Percentiles rank a stretch among this genome's conserved stretches.
These are phyloP conservation scores for Mychonastes homosphaera DNA, from an alignment of 139 green algal species.

Conservation along the genomic window DNA sequence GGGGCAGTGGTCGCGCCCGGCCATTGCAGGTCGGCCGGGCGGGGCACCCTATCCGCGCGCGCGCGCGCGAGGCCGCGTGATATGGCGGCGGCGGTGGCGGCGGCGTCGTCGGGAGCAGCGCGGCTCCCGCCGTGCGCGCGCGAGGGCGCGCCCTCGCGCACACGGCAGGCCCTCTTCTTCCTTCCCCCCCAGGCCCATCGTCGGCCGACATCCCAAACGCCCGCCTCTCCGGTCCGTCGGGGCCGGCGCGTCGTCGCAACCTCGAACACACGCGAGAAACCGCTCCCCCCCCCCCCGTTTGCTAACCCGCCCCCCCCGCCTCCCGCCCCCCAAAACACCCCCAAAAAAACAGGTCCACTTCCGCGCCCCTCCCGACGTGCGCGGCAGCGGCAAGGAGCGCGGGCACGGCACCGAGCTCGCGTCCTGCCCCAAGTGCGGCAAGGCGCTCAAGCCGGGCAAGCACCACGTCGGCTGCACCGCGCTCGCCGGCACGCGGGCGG, in stretches of 20 bases:
- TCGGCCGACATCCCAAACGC: background rate
- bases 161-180: too few species aligned
- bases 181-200: background rate
- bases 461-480: conserved; percentile 74
- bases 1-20: too few species aligned
- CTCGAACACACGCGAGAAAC: background rate
- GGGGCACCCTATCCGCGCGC: too few species aligned
- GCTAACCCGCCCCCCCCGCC: background rate
- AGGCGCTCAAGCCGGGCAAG: conserved; percentile 66
- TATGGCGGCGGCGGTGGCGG: too few species aligned
- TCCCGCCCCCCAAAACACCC: background rate
- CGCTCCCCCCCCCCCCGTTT: too few species aligned
- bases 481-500: too few species aligned
- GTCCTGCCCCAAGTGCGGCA: conserved; percentile 69
- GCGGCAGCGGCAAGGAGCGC: conserved; percentile 69
- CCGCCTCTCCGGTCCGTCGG: background rate
- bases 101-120: too few species aligned
- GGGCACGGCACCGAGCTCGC: conserved; percentile 72
- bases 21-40: too few species aligned
- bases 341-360: background rate
- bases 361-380: conserved; percentile 60
- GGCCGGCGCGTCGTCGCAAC: background rate
- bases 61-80: too few species aligned
- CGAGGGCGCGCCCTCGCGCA: too few species aligned
- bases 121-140: too few species aligned